These are phyloP conservation scores for Monilinia fructicola DNA, from an alignment of 2,329 filamentous ascomycete species.

Conservation along the genomic window DNA sequence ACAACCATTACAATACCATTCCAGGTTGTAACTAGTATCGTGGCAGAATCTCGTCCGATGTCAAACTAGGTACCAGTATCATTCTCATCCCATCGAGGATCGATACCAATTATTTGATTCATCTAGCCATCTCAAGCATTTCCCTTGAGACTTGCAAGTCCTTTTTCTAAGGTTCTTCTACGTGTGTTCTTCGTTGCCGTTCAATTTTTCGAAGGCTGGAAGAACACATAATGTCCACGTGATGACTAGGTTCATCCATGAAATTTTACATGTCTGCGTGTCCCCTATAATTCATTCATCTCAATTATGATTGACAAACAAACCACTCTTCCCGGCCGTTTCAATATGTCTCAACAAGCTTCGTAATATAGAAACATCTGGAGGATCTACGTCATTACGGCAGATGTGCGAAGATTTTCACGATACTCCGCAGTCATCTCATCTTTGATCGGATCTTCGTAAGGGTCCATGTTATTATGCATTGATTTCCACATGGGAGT, in stretches of 20 bases:
- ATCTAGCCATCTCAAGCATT: not conserved
- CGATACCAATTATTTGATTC: not conserved
- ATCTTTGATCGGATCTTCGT: conserved; percentile 2
- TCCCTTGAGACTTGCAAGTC: not conserved
- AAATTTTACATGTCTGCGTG: not conserved
- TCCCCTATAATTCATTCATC: not conserved
- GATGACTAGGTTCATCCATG: conserved; percentile 20
- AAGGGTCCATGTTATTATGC: conserved; percentile 18
- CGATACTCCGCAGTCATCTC: conserved; percentile 12
- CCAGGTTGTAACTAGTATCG: not conserved
- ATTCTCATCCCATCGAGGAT: not conserved
- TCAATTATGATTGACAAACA: not conserved
- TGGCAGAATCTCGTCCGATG: not conserved
- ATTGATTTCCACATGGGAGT: conserved; percentile 23
- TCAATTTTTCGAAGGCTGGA: not conserved
- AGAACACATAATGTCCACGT: conserved; percentile 3
- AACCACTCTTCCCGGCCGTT: not conserved
- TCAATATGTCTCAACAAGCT: not conserved
- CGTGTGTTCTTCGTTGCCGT: not conserved
- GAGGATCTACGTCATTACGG: conserved; percentile 23
- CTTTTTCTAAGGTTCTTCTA: conserved; percentile 11
- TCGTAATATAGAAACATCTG: not conserved
- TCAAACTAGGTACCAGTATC: not conserved
- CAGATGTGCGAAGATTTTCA: conserved; percentile 17
- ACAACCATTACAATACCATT: not conserved